Conservation (phyloP, 495 filamentous ascomycete genomes). For the Zalerion maritima region DNA sequence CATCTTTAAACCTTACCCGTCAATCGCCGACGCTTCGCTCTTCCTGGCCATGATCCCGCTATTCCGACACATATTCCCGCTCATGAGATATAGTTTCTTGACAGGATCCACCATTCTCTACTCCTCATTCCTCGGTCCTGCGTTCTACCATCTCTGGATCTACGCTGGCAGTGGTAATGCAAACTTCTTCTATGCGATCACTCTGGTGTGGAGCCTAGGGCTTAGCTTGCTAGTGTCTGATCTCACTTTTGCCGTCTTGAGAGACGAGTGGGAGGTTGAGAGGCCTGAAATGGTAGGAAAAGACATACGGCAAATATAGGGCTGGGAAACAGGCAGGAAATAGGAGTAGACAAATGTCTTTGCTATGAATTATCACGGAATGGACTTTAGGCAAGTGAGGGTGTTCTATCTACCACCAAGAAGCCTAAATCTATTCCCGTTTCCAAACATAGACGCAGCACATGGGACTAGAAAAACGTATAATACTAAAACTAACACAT, state of each 20-base stretch:
- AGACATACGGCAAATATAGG: constrained; percentile 74
- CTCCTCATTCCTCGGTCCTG: constrained; percentile 74
- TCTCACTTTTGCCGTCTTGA: constrained; percentile 67
- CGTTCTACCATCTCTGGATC: constrained; percentile 96
- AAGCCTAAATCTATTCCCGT: too few relatives aligned
- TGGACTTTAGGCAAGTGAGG: too few relatives aligned
- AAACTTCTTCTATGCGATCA: constrained; percentile 99
- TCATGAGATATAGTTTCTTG: constrained; percentile 91
- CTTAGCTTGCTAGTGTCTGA: constrained; percentile 68
- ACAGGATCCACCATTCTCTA: constrained; percentile 70
- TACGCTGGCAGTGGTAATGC: constrained; percentile 96
- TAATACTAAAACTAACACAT: too few relatives aligned
- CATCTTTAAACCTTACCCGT: constrained; percentile 93
- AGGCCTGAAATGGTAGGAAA: constrained; percentile 78
- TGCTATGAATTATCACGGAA: too few relatives aligned
- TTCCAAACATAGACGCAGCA: too few relatives aligned
- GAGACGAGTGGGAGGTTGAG: constrained; percentile 92
- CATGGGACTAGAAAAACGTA: too few relatives aligned
- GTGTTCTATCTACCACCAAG: too few relatives aligned
- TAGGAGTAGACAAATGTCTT: too few relatives aligned
- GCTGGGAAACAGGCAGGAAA: too few relatives aligned
- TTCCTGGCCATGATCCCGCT: constrained; percentile 72
- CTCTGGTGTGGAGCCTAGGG: constrained; percentile 88
- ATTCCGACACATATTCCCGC: constrained; percentile 86
- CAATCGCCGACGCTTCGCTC: constrained; percentile 70